Evolutionary conservation across 2,329 filamentous ascomycete species (phyloP), one percentile per base, ranked within the genome.

Genomic region (Karstenula rhodostoma): DNA sequence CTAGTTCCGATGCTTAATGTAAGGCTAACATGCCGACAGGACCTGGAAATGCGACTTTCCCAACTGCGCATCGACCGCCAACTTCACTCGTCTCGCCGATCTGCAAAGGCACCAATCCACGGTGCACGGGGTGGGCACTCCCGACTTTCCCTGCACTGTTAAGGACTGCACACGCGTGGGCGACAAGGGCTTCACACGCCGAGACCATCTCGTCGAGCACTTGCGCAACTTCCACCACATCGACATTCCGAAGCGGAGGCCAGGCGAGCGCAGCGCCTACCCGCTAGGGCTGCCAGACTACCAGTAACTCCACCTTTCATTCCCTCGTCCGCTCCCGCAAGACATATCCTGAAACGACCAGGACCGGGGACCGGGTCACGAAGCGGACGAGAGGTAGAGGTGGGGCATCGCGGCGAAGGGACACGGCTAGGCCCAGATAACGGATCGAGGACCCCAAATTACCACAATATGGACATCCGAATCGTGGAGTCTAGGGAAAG

Each of bases 171-270:
- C 66, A n/a, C 72, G 75, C 10, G 61, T 76, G 1, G 73, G 66
- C 25, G 67, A 72, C 46, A 76, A 75, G 60, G 86, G 85, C 0
- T 88, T 88, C 67, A 83, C 83, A 4, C 79, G 86, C 6, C 78
- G 81, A 55, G 86, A 89, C 67, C 86, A 88, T 67, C 76, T 87
- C 43, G 79, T 79, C 42, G 86, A 88, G 67, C 86, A 89, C 70
- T 71, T 85, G 55, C 77, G 86, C 55, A 84, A 84, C 46, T 86
- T 82, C 61, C 86, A 88, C 68, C 80, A 83, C 57, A 72, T 81
- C 48, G 77, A 83, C 51, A 78, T 81, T 44, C 78, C 77, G 19
- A 81, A 81, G 67, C 64, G 74, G 33, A 62, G 63, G 52, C 71
- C 73, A 4, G 73, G 73, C 9, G 73, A 77, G 64, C 65, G 73